Evolutionary conservation across 177 flowering plant species (phyloP), one percentile per base, ranked within the genome.

Genomic region (Vitis hybrid): DNA sequence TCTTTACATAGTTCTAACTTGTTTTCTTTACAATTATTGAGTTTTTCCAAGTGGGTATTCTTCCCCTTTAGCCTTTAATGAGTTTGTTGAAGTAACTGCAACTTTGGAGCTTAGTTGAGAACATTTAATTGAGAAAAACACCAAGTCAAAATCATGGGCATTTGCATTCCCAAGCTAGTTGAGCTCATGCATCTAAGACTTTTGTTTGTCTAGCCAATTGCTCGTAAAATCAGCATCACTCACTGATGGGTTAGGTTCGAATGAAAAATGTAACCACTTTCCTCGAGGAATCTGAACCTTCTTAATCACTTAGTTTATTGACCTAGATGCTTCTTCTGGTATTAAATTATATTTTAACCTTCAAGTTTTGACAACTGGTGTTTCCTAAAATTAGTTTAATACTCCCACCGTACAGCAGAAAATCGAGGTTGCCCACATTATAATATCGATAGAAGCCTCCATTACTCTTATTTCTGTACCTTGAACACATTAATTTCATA

Each of bases 401-500:
- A 71, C 12, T 24, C 10, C 24, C 60, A 24, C 32, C 58, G 16
- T 67, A 56, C 70, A 57, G 21, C 64, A 56, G 57, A 49, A 32
- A 74, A 80, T 77, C 83, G 78, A 81, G 85, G 77, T 65, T 72
- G 48, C 18, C 32, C 9, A 11, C 64, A 79, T 71, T 83, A 65
- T 74, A 68, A 68, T 75, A 85, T 77, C 60, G 70, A 73, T 87
- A 70, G 96, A 93, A 89, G 86, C 73, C 78, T 87, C 92, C 74
- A 87, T 70, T 78, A 57, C 82, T 71, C 74, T 46, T 68, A 68
- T 79, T 86, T 88, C 82, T 80, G 86, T 77, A 66, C 83, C 85
- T 83, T 76, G 83, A 81, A 82, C 89, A 82, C 87, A 84, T 87
- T 87, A 83, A 89, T 84, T 88, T 86, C 81, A 68, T 81, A 74